Percentiles rank a stretch among this genome's conserved stretches.
phyloP scores from a whole-genome alignment of 139 green algal genomes.

The Deuterostichococcus epilithicus region DNA sequence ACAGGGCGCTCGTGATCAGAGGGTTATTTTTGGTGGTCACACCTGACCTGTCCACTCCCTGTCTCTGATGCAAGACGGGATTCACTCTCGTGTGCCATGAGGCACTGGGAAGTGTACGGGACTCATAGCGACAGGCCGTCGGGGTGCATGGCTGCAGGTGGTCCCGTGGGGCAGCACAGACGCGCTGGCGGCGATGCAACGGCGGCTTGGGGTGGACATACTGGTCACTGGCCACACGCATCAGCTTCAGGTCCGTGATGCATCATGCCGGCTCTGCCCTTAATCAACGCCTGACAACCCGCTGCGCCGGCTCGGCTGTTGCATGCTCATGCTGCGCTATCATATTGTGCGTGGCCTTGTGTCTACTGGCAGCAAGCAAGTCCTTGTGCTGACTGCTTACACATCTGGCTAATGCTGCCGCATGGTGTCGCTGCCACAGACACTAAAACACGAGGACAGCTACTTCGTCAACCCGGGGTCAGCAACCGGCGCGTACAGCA shows the following conservation, averaged over 20 bases:
- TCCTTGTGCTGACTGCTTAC: too few relatives aligned
- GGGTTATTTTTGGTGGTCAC: too few relatives aligned
- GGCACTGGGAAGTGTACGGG: neutral
- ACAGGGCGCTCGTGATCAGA: too few relatives aligned
- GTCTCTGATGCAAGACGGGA: too few relatives aligned
- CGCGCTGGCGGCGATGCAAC: conserved; percentile 70
- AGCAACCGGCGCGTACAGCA: conserved; percentile 86
- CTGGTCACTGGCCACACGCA: conserved; percentile 93
- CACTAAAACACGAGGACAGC: conserved; percentile 63
- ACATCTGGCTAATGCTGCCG: too few relatives aligned
- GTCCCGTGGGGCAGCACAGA: conserved; percentile 80
- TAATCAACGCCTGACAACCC: neutral
- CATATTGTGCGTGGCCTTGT: too few relatives aligned
- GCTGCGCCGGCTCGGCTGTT: too few relatives aligned
- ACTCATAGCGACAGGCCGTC: neutral
- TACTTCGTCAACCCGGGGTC: conserved; percentile 92
- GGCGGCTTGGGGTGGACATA: conserved; percentile 87
- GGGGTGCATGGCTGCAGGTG: conserved; percentile 42
- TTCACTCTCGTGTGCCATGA: neutral
- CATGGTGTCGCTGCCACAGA: conserved; percentile 29
- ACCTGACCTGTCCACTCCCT: too few relatives aligned
- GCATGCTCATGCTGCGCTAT: too few relatives aligned
- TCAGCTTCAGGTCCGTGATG: conserved; percentile 63
- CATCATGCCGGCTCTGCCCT: neutral
- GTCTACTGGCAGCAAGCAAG: too few relatives aligned